Conservation (phyloP, 148 eudicot genomes). For the Vaccinium macrocarpon region DNA sequence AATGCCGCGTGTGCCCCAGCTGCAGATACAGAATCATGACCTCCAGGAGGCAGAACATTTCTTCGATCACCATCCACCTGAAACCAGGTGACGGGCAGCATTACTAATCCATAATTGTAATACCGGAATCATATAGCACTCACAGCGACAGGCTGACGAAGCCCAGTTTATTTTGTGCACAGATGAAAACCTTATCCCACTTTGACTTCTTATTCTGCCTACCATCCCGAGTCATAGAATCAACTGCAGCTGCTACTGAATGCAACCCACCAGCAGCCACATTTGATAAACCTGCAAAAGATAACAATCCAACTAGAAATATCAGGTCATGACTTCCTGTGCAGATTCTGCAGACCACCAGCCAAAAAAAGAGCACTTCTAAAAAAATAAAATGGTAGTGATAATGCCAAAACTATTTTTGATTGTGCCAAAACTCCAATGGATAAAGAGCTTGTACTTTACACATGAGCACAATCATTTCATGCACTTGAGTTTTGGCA, state of each 20-base stretch:
- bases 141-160: not conserved
- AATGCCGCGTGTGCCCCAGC: constrained; percentile 58
- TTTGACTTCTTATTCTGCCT: constrained; percentile 89
- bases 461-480: no score
- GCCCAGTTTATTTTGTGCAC: not conserved
- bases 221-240: constrained; percentile 59
- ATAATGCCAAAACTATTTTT: no score
- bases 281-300: constrained; percentile 46
- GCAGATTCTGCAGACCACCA: not conserved
- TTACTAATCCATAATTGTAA: not conserved
- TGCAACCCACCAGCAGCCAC: constrained; percentile 41
- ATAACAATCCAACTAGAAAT: constrained; percentile 14
- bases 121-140: not conserved
- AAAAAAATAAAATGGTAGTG: not conserved
- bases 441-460: no score
- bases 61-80: constrained; percentile 87
- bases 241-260: constrained; percentile 41
- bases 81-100: constrained; percentile 14
- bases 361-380: not conserved
- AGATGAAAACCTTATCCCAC: constrained; percentile 82
- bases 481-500: no score
- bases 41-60: constrained; percentile 38
- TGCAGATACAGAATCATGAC: constrained; percentile 53
- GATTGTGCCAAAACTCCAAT: no score
- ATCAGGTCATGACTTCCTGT: not conserved